These are phyloP conservation scores for Globisporangium parvum DNA, from an alignment of 352 stramenopile genomes.

Conservation along the genomic window DNA sequence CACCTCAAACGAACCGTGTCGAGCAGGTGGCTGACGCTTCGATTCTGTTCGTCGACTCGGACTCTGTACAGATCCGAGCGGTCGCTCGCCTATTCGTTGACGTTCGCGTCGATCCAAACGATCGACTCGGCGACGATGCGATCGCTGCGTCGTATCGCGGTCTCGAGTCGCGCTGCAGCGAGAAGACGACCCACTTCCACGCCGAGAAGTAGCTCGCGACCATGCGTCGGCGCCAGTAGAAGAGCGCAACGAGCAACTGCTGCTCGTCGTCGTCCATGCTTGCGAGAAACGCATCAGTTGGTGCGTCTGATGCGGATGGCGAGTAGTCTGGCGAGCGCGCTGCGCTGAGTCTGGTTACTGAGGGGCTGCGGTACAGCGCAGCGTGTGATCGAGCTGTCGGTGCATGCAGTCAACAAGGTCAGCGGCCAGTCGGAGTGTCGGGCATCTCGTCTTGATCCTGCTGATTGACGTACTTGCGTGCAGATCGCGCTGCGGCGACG, in stretches of 20 bases:
- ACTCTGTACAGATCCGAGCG: no score
- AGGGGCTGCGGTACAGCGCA: background rate
- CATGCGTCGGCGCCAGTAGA: constrained; percentile 38
- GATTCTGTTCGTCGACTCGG: no score
- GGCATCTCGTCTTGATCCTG: no score
- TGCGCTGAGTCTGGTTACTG: no score
- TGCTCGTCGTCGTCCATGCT: constrained; percentile 32
- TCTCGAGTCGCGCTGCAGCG: background rate
- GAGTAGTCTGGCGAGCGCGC: background rate
- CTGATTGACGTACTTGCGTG: background rate
- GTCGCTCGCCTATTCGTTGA: no score
- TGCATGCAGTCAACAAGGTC: background rate
- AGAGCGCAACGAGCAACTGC: constrained; percentile 34
- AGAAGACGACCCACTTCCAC: constrained; percentile 28
- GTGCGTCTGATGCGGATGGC: constrained; percentile 1
- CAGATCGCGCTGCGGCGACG: background rate
- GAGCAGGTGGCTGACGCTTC: background rate
- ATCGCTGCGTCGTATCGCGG: background rate
- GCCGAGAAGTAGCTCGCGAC: constrained; percentile 31
- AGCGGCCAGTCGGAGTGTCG: background rate
- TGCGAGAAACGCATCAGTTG: constrained; percentile 17
- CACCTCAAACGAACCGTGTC: background rate
- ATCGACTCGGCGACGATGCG: background rate
- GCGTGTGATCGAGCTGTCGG: background rate
- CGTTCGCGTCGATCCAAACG: no score